Percentiles rank a stretch among this genome's conserved stretches.
Evolutionary conservation across 2,329 filamentous ascomycete species (phyloP).

Genomic region (Pyricularia grisea): DNA sequence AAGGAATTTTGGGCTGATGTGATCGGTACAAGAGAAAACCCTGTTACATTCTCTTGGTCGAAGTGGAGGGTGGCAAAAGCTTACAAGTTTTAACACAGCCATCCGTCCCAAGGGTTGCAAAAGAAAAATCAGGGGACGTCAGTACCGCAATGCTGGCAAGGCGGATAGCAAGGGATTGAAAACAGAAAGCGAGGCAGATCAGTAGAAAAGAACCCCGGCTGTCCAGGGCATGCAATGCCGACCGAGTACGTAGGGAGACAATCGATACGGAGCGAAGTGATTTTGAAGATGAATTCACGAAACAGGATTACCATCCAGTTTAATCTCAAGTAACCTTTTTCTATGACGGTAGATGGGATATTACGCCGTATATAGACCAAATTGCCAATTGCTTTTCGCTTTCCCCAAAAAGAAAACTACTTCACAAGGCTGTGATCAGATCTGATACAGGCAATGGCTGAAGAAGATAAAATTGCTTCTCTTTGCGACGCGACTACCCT

Average conservation of each 20-base stretch:
- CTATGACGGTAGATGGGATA: no score
- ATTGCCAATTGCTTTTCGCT: no score
- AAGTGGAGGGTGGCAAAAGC: not conserved
- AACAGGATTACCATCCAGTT: not conserved
- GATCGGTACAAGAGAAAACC: not conserved
- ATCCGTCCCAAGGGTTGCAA: not conserved
- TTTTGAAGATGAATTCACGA: not conserved
- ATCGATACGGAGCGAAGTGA: not conserved
- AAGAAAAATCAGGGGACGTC: not conserved
- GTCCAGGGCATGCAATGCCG: not conserved
- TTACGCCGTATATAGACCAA: no score
- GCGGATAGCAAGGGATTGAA: not conserved
- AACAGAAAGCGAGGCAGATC: not conserved
- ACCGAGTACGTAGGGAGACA: not conserved
- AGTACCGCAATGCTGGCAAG: not conserved
- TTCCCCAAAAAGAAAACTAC: no score
- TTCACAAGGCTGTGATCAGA: not conserved
- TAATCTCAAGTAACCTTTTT: not conserved
- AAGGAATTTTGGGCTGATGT: no score
- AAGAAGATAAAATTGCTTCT: not conserved
- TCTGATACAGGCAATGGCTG: not conserved
- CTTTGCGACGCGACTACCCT: not conserved
- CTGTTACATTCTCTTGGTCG: not conserved
- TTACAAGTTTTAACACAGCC: not conserved
- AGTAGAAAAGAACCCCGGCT: not conserved